Conservation (phyloP, 2,329 filamentous ascomycete species). For the Paraphaeosphaeria minitans region DNA sequence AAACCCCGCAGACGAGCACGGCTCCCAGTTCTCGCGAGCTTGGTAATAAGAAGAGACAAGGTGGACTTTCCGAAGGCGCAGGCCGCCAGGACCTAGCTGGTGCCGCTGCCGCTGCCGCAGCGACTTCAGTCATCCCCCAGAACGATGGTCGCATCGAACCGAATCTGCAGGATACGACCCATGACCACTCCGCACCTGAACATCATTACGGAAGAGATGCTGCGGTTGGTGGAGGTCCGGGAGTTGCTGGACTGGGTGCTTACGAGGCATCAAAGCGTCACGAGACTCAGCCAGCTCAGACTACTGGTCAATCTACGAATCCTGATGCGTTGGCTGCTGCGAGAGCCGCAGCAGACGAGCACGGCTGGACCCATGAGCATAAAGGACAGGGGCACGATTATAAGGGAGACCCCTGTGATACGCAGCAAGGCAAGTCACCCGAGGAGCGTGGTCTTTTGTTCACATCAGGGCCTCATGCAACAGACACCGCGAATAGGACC, state of each 20-base stretch:
- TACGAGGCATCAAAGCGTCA: constrained; percentile 24
- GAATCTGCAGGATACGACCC: not conserved
- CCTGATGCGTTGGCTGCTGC: constrained; percentile 25
- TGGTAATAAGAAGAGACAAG: constrained; percentile 28
- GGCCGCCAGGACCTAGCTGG: constrained; percentile 36
- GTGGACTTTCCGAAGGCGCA: constrained; percentile 19
- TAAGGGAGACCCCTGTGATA: constrained; percentile 29
- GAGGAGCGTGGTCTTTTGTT: constrained; percentile 15
- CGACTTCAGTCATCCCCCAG: constrained; percentile 5
- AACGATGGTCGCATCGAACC: constrained; percentile 11
- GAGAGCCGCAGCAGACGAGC: constrained; percentile 15
- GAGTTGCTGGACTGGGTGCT: constrained; percentile 29
- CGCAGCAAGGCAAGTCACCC: constrained; percentile 2
- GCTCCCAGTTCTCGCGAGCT: constrained; percentile 17
- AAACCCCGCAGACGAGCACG: constrained; percentile 12
- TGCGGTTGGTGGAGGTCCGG: constrained; percentile 30
- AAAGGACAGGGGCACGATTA: constrained; percentile 24
- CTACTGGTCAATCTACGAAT: constrained; percentile 7
- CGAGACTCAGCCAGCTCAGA: not conserved
- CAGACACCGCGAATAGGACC: constrained; percentile 31
- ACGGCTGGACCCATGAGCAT: constrained; percentile 5
- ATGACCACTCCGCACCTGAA: constrained; percentile 9
- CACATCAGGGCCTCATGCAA: constrained; percentile 35
- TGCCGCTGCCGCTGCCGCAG: constrained; percentile 14
- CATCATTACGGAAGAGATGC: constrained; percentile 34